Conservation (phyloP, 352 stramenopile genomes). For the Blastocystis hominis region DNA sequence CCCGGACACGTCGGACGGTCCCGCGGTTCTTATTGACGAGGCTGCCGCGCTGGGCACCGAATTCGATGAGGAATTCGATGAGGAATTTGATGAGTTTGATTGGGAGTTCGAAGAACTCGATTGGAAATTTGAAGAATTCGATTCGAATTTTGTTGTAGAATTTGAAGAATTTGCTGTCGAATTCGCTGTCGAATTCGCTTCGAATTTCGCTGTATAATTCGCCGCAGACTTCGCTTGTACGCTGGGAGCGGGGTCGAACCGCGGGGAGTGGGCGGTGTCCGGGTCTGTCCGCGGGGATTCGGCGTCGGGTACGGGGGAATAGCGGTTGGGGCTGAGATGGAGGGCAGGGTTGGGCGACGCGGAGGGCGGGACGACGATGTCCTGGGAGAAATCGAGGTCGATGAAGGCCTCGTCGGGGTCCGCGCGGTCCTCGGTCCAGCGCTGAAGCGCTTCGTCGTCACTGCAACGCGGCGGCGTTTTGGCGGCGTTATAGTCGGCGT, state of each 20-base stretch:
- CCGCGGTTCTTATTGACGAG: not conserved
- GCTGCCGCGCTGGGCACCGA: not conserved
- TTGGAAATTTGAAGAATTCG: too few relatives aligned
- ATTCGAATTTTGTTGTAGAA: too few relatives aligned
- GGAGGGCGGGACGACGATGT: constrained; percentile 21
- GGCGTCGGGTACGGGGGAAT: not conserved
- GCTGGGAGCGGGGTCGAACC: too few relatives aligned
- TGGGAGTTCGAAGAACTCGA: too few relatives aligned
- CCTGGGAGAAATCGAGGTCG: not conserved
- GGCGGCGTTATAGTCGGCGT: not conserved
- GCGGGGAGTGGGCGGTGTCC: too few relatives aligned
- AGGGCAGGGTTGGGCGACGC: not conserved
- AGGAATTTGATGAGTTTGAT: too few relatives aligned
- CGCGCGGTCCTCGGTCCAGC: too few relatives aligned
- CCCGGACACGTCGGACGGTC: not conserved
- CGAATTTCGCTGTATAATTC: too few relatives aligned
- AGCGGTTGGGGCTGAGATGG: not conserved
- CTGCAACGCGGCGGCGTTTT: not conserved
- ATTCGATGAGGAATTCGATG: not conserved
- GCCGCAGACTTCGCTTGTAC: too few relatives aligned
- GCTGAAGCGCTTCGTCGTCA: not conserved
- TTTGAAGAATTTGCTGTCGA: too few relatives aligned
- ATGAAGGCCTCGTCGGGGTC: not conserved
- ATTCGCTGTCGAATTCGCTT: too few relatives aligned
- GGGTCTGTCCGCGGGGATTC: not conserved